Percentiles rank a stretch among this genome's conserved stretches.
These are phyloP conservation scores for Pleurotus tuber-regium DNA, from an alignment of 768 basidiomycete genomes.

Conservation along the genomic window DNA sequence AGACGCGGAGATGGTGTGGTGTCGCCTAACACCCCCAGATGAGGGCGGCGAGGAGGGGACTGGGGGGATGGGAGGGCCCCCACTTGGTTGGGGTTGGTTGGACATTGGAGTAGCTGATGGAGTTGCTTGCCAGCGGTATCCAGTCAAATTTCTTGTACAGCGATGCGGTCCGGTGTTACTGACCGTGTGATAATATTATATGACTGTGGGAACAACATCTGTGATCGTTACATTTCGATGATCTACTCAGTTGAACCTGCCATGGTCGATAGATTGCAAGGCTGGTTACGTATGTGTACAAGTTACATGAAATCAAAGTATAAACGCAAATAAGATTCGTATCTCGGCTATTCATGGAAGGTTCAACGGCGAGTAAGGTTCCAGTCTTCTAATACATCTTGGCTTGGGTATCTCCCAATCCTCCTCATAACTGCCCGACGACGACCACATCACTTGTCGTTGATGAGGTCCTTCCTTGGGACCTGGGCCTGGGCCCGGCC, in stretches of 20 bases:
- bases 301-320: not conserved
- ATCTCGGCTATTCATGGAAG: too few relatives aligned
- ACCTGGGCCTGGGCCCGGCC: not conserved
- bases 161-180: not conserved
- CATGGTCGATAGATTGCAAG: too few relatives aligned
- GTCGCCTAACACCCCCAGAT: constrained; percentile 62
- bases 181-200: not conserved
- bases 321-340: not conserved
- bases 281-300: too few relatives aligned
- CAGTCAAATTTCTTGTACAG: not conserved
- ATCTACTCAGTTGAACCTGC: too few relatives aligned
- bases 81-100: constrained; percentile 22
- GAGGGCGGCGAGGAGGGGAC: constrained; percentile 39
- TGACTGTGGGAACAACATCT: constrained; percentile 3
- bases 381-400: constrained; percentile 2
- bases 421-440: not conserved
- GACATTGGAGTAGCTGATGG: constrained; percentile 27
- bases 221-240: not conserved
- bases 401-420: constrained; percentile 7
- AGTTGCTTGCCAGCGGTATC: constrained; percentile 5
- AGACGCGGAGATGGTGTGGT: constrained; percentile 80
- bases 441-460: not conserved
- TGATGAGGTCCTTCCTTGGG: not conserved
- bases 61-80: constrained; percentile 34
- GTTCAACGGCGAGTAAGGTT: not conserved